These are phyloP conservation scores for Lactarius pseudohatsudake DNA, from an alignment of 768 basidiomycete species.

Conservation along the genomic window DNA sequence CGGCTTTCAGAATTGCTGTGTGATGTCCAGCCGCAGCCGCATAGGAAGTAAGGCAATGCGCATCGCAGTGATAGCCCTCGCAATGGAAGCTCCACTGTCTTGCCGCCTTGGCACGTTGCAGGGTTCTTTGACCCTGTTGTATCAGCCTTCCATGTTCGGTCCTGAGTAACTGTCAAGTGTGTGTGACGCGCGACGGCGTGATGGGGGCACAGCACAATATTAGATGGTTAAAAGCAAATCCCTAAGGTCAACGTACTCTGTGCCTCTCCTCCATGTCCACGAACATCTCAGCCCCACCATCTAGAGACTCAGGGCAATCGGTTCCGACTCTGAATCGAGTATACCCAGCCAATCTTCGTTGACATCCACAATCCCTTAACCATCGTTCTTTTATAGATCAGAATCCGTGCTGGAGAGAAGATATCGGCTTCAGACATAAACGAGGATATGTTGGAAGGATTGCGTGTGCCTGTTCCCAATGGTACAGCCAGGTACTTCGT, in stretches of 20 bases:
- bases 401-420: background rate
- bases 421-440: background rate
- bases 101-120: background rate
- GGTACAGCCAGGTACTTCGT: background rate
- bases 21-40: too few relatives aligned
- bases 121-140: background rate
- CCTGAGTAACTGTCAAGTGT: background rate
- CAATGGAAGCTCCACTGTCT: background rate
- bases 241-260: background rate
- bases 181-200: background rate
- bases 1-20: background rate
- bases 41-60: background rate
- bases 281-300: background rate
- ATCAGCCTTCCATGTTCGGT: background rate
- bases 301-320: background rate
- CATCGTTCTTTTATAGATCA: background rate
- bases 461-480: background rate
- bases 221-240: background rate
- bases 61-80: background rate
- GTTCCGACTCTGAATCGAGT: background rate
- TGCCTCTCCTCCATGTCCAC: background rate
- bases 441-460: background rate
- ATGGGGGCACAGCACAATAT: background rate
- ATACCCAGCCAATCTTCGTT: background rate
- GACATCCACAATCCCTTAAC: background rate